Percentiles rank a stretch among this genome's conserved stretches.
Evolutionary conservation across 1,284 basidiomycete genomes (phyloP).

Genomic region (Ceratobasidium papillatum): DNA sequence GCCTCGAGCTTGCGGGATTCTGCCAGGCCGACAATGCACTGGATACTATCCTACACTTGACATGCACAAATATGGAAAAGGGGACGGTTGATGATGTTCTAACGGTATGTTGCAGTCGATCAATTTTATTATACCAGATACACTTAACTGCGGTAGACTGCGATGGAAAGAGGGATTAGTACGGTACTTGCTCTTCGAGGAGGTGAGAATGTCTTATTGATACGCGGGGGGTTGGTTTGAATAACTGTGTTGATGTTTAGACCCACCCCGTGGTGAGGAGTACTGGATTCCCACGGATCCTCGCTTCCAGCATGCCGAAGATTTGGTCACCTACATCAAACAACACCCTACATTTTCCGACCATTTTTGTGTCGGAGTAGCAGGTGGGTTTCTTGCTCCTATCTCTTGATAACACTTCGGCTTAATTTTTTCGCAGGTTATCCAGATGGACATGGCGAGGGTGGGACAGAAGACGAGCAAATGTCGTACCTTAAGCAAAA

Average conservation of each 20-base stretch:
- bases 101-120: constrained; percentile 60
- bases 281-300: constrained; percentile 89
- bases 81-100: constrained; percentile 87
- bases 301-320: constrained; percentile 86
- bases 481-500: constrained; percentile 85
- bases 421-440: constrained; percentile 66
- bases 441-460: constrained; percentile 89
- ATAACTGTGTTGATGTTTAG: constrained; percentile 54
- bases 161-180: constrained; percentile 83
- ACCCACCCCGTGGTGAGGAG: constrained; percentile 92
- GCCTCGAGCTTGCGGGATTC: constrained; percentile 83
- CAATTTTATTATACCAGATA: background rate
- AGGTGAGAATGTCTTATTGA: constrained; percentile 58
- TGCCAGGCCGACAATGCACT: constrained; percentile 75
- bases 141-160: constrained; percentile 61
- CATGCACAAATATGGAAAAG: constrained; percentile 96
- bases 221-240: background rate
- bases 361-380: constrained; percentile 92
- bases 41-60: constrained; percentile 92
- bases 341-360: constrained; percentile 79
- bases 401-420: background rate
- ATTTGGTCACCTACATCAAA: constrained; percentile 92
- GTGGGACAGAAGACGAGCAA: constrained; percentile 71
- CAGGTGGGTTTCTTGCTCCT: constrained; percentile 62
- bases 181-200: constrained; percentile 94